Conservation (phyloP, 345 rosid species). For the Pistacia integerrima region DNA sequence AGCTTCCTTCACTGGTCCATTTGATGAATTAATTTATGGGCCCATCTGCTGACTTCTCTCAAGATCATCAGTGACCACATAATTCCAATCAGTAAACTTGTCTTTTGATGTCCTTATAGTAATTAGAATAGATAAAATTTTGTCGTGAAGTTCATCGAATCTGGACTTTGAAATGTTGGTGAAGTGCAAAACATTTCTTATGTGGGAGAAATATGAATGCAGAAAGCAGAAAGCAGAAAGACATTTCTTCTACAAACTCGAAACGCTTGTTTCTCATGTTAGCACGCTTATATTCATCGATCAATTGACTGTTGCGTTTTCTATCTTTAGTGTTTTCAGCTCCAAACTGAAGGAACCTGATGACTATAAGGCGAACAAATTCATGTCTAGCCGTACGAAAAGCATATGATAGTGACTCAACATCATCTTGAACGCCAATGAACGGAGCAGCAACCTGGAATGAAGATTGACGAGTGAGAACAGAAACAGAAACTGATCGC, state of each 20-base stretch:
- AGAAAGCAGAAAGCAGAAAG: not conserved
- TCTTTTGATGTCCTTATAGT: too few species aligned
- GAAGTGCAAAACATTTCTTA: not conserved
- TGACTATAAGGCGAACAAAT: constrained; percentile 32
- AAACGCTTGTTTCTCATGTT: constrained; percentile 35
- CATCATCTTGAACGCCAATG: constrained; percentile 46
- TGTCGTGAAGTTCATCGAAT: not conserved
- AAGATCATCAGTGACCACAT: too few species aligned
- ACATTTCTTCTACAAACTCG: constrained; percentile 27
- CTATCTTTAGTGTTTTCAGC: constrained; percentile 39
- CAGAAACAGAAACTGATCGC: not conserved
- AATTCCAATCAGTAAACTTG: too few species aligned
- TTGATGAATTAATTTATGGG: not conserved
- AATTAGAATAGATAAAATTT: too few species aligned
- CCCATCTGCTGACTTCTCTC: not conserved
- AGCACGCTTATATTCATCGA: constrained; percentile 24
- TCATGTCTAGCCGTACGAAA: constrained; percentile 34
- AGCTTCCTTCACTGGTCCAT: too few species aligned
- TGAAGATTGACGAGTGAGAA: not conserved
- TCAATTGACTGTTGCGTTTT: constrained; percentile 25
- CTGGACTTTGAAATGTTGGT: not conserved
- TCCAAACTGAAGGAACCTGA: constrained; percentile 41
- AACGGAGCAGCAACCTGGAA: constrained; percentile 37
- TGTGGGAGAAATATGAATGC: not conserved
- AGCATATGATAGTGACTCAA: constrained; percentile 40